phyloP scores from a whole-genome alignment of 208 protist genomes.

The Trypanosoma theileri region DNA sequence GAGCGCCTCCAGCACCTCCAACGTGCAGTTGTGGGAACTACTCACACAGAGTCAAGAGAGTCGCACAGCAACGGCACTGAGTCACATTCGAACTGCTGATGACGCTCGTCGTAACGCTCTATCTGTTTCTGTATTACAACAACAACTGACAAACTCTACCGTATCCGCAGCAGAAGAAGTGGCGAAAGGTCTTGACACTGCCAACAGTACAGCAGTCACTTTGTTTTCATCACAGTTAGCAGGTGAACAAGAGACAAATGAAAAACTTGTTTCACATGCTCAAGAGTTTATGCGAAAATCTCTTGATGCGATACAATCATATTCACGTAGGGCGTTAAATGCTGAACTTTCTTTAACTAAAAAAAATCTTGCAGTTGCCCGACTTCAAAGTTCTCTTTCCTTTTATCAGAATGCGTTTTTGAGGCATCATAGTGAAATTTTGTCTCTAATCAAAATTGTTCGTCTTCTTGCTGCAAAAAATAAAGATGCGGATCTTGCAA shows the following conservation, averaged over 20 bases:
- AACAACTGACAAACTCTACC: constrained; percentile 31
- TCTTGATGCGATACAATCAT: constrained; percentile 30
- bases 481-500: constrained; percentile 38
- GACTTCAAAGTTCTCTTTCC: constrained; percentile 43
- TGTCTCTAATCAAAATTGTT: constrained; percentile 67
- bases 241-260: constrained; percentile 39
- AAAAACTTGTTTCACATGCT: constrained; percentile 43
- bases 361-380: constrained; percentile 43
- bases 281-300: constrained; percentile 34
- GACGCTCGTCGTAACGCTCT: neutral
- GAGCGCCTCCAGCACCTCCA: constrained; percentile 14
- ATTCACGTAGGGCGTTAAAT: constrained; percentile 35
- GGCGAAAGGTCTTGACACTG: neutral
- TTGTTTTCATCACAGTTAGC: constrained; percentile 36
- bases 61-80: constrained; percentile 4
- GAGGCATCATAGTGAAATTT: constrained; percentile 54
- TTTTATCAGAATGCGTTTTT: constrained; percentile 43
- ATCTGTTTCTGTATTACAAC: constrained; percentile 2
- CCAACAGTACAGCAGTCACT: constrained; percentile 3
- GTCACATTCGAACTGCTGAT: neutral
- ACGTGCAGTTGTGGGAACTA: constrained; percentile 16
- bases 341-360: constrained; percentile 48
- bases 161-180: constrained; percentile 19
- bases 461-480: constrained; percentile 52
- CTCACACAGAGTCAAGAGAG: constrained; percentile 18